Percentiles rank a stretch among this genome's conserved stretches.
Evolutionary conservation across 2,329 filamentous ascomycete species (phyloP).

Genomic region (Ceratocystis papillata): DNA sequence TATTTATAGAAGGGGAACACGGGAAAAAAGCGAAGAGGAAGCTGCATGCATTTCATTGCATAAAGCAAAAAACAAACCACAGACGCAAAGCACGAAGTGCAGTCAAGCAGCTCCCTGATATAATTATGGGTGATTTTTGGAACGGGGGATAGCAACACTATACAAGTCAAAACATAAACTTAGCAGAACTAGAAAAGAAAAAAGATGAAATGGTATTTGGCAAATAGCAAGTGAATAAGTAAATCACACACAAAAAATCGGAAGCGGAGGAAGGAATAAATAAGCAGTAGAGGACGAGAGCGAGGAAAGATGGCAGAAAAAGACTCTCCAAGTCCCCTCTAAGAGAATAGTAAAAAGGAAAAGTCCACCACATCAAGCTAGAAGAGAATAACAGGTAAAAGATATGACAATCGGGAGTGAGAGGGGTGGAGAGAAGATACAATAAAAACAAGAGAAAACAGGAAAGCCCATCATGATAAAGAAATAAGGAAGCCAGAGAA

Average conservation of each 20-base stretch:
- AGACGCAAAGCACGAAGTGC: background rate
- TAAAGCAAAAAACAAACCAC: background rate
- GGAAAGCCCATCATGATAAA: slow-evolving; percentile 18
- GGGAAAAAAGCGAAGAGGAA: no score
- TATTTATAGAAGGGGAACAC: no score
- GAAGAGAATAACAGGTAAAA: slow-evolving; percentile 27
- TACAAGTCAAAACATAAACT: no score
- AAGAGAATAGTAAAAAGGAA: slow-evolving; percentile 14
- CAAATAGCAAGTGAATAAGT: background rate
- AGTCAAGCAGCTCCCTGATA: background rate
- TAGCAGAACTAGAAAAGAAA: background rate
- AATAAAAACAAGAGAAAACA: slow-evolving; percentile 17
- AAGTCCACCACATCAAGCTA: slow-evolving; percentile 27
- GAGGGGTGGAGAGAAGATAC: slow-evolving; percentile 13
- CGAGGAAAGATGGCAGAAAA: background rate
- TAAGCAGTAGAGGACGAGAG: background rate
- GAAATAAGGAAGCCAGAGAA: slow-evolving; percentile 16
- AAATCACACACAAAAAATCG: slow-evolving; percentile 21
- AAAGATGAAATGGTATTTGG: slow-evolving; percentile 8
- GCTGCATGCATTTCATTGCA: background rate
- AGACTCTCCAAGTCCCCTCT: background rate
- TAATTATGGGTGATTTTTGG: background rate
- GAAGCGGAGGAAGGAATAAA: slow-evolving; percentile 1
- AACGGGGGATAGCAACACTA: no score
- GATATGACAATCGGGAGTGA: slow-evolving; percentile 8